These are phyloP conservation scores for Solanum paucissectum DNA, from an alignment of 257 asterid genomes.

Conservation along the genomic window DNA sequence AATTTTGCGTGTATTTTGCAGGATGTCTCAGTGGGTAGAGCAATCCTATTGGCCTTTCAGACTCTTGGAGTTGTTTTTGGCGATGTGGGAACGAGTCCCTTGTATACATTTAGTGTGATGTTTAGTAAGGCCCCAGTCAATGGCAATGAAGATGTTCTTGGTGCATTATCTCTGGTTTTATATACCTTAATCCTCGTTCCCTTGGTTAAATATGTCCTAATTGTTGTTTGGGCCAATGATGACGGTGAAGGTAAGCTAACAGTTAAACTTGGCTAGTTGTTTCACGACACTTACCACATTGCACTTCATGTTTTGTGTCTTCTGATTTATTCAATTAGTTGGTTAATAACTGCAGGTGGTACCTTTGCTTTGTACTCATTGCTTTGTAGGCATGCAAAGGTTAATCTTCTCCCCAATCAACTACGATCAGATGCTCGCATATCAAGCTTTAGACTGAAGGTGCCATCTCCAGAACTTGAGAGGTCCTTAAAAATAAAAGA, in stretches of 20 bases:
- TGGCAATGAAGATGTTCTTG: constrained; percentile 83
- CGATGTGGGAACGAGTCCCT: constrained; percentile 96
- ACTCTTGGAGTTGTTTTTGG: constrained; percentile 95
- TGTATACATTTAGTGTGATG: constrained; percentile 97
- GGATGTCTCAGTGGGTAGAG: constrained; percentile 76
- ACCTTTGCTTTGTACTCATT: constrained; percentile 97
- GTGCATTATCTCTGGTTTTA: constrained; percentile 83
- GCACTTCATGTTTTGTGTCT: not conserved
- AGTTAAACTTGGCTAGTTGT: not conserved
- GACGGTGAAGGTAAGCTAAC: constrained; percentile 86
- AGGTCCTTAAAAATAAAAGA: constrained; percentile 94
- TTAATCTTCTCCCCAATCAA: constrained; percentile 88
- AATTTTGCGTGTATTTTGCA: constrained; percentile 19
- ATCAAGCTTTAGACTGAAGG: constrained; percentile 92
- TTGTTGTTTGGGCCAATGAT: constrained; percentile 98
- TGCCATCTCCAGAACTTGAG: constrained; percentile 97
- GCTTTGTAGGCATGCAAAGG: constrained; percentile 98
- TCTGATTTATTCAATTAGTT: constrained; percentile 14
- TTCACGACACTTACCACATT: not conserved
- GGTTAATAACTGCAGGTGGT: constrained; percentile 69
- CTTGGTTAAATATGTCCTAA: constrained; percentile 74
- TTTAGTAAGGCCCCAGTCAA: constrained; percentile 96
- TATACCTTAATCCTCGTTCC: constrained; percentile 86
- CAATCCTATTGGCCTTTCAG: constrained; percentile 62
- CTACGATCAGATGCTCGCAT: constrained; percentile 87